phyloP scores from a whole-genome alignment of 2,329 filamentous ascomycete species.

The Talaromyces sp. region DNA sequence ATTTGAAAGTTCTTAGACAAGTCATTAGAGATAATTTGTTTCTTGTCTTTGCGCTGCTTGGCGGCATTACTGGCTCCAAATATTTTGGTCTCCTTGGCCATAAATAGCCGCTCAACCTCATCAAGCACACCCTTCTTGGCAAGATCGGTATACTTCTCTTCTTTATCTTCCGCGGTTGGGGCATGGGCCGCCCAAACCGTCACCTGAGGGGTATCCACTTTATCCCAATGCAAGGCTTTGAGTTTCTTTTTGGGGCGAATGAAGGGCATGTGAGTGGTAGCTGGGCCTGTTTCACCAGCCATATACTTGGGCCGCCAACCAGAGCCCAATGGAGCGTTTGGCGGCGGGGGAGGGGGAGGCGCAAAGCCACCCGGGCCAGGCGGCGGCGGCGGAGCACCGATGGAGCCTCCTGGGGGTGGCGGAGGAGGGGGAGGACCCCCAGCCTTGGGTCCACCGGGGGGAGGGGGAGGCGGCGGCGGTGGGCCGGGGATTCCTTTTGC shows the following conservation, averaged over 20 bases:
- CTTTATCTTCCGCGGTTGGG: slow-evolving; percentile 82
- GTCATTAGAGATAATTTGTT: slow-evolving; percentile 91
- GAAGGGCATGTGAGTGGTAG: slow-evolving; percentile 72
- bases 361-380: slow-evolving; percentile 42
- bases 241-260: slow-evolving; percentile 90
- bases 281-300: slow-evolving; percentile 59
- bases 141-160: slow-evolving; percentile 93
- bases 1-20: slow-evolving; percentile 91
- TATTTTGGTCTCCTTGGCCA: slow-evolving; percentile 94
- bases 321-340: slow-evolving; percentile 61
- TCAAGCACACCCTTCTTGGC: slow-evolving; percentile 94
- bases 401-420: slow-evolving; percentile 44
- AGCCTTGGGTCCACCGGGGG: slow-evolving; percentile 49
- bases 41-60: slow-evolving; percentile 89
- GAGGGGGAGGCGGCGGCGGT: slow-evolving; percentile 43
- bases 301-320: slow-evolving; percentile 71
- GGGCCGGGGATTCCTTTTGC: slow-evolving; percentile 48
- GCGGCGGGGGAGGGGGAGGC: slow-evolving; percentile 66
- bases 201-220: slow-evolving; percentile 87
- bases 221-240: slow-evolving; percentile 99
- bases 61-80: slow-evolving; percentile 65
- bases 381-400: slow-evolving; percentile 40
- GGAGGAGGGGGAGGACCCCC: slow-evolving; percentile 48
- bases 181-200: slow-evolving; percentile 91
- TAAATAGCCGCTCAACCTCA: slow-evolving; percentile 95